A percentile compares a stretch with the other conserved stretches of the same genome.
Evolutionary conservation across 352 stramenopile species (phyloP).

Genomic region (Globisporangium camurandrum): DNA sequence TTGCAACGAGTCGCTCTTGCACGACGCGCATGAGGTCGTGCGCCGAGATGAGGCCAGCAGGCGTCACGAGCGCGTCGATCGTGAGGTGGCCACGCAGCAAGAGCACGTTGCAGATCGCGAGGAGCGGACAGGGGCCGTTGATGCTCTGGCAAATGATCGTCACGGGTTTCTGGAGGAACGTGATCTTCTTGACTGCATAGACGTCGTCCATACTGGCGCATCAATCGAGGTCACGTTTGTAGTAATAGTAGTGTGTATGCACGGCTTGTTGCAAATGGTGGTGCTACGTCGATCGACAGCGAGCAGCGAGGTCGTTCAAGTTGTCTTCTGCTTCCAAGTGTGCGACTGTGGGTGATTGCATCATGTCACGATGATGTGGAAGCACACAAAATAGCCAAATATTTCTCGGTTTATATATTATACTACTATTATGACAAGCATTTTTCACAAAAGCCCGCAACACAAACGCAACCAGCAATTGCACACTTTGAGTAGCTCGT

Average conservation of each 20-base stretch:
- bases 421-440: too few relatives aligned
- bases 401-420: too few relatives aligned
- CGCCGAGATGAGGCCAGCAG: conserved; percentile 77
- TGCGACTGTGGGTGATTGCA: background rate
- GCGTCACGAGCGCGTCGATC: conserved; percentile 52
- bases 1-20: conserved; percentile 75
- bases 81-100: conserved; percentile 87
- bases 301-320: too few relatives aligned
- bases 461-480: too few relatives aligned
- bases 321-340: too few relatives aligned
- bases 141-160: conserved; percentile 95
- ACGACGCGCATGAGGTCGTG: conserved; percentile 90
- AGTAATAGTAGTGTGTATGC: background rate
- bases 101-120: conserved; percentile 95
- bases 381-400: too few relatives aligned
- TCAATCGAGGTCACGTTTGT: background rate
- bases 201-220: conserved; percentile 35
- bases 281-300: background rate
- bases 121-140: conserved; percentile 96
- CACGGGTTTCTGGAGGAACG: conserved; percentile 76
- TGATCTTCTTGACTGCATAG: conserved; percentile 73
- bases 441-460: background rate
- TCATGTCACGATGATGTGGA: too few relatives aligned
- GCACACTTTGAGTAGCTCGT: too few relatives aligned
- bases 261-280: background rate